Percentiles rank a stretch among this genome's conserved stretches.
Conservation (phyloP, 305 asterid species). For the Coffea humblotiana region DNA sequence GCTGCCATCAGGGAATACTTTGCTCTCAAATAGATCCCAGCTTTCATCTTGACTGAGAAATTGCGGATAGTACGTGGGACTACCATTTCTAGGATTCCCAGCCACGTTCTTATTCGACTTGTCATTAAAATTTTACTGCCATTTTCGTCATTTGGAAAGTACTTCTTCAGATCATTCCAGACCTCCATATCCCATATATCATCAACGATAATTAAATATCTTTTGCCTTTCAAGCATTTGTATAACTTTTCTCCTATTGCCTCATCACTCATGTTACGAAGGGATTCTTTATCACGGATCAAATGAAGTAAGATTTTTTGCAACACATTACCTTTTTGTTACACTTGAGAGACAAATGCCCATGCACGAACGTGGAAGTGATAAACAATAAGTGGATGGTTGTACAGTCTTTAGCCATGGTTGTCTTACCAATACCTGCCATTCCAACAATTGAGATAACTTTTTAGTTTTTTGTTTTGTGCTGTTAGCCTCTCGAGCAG, state of each 20-base stretch:
- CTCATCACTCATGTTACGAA: neutral
- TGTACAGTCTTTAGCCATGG: conserved; percentile 14
- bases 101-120: conserved; percentile 5
- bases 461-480: neutral
- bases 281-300: neutral
- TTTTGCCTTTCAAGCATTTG: neutral
- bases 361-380: conserved; percentile 11
- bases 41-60: conserved; percentile 7
- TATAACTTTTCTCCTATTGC: conserved; percentile 12
- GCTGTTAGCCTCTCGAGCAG: neutral
- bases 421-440: conserved; percentile 23
- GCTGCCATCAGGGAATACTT: neutral
- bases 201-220: conserved; percentile 15
- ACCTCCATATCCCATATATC: conserved; percentile 13
- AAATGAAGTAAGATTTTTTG: neutral
- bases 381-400: neutral
- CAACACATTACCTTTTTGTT: neutral
- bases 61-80: neutral
- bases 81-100: no score
- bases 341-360: conserved; percentile 6
- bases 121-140: conserved; percentile 14
- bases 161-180: conserved; percentile 8
- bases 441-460: conserved; percentile 3
- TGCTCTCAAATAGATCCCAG: conserved; percentile 7
- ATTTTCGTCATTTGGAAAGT: conserved; percentile 10